Conservation (phyloP, 768 basidiomycete genomes). For the Suillus tomentosus region DNA sequence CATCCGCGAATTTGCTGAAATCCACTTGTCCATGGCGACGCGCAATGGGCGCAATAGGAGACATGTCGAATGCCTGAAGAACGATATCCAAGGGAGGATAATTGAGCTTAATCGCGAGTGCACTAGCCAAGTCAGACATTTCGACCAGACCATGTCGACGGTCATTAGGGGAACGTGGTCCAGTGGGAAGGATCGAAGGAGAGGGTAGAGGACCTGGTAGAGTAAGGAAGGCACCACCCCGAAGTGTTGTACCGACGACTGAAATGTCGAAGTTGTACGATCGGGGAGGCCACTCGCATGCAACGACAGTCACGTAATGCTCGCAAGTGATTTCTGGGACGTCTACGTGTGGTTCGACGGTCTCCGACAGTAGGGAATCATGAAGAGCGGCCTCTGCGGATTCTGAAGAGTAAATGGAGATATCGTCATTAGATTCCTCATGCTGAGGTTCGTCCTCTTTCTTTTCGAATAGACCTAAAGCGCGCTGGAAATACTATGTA, state of each 20-base stretch:
- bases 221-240: slow-evolving; percentile 1
- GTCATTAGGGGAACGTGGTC: neutral
- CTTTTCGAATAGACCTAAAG: neutral
- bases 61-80: neutral
- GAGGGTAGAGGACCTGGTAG: neutral
- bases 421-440: neutral
- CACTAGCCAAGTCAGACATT: slow-evolving; percentile 2
- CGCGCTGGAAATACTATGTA: neutral
- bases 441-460: neutral
- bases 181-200: neutral
- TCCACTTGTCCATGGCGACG: slow-evolving; percentile 2
- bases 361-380: neutral
- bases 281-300: neutral
- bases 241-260: slow-evolving; percentile 2
- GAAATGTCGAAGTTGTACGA: slow-evolving; percentile 3
- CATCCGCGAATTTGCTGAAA: neutral
- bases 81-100: neutral
- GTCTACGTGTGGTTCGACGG: neutral
- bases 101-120: neutral
- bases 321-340: slow-evolving; percentile 1
- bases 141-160: slow-evolving; percentile 3
- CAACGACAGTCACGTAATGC: neutral
- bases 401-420: slow-evolving; percentile 3
- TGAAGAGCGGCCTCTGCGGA: neutral
- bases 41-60: neutral